A percentile compares a stretch with the other conserved stretches of the same genome.
Conservation (phyloP, 768 basidiomycete species). For the Vararia minispora region DNA sequence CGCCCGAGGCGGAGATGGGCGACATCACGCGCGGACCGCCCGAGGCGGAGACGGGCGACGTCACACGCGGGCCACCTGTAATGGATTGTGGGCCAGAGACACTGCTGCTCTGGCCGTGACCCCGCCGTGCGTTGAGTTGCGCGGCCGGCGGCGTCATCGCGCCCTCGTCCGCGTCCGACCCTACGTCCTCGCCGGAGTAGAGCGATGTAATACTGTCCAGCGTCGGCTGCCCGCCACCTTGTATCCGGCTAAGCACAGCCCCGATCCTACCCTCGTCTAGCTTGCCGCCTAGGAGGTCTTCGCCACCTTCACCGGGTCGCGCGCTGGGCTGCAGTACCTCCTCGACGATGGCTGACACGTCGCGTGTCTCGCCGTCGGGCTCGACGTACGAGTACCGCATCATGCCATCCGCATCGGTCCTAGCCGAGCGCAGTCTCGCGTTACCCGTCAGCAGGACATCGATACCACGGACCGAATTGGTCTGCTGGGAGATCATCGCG, state of each 20-base stretch:
- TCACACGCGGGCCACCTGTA: not conserved
- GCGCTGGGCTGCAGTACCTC: slow-evolving; percentile 63
- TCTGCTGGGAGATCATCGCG: slow-evolving; percentile 74
- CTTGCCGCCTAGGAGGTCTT: slow-evolving; percentile 55
- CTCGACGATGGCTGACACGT: slow-evolving; percentile 90
- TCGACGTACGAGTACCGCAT: slow-evolving; percentile 94
- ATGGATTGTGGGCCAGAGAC: too few relatives aligned
- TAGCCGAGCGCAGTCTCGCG: slow-evolving; percentile 74
- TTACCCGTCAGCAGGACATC: slow-evolving; percentile 83
- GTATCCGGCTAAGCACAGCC: slow-evolving; percentile 67
- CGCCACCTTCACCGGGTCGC: slow-evolving; percentile 28
- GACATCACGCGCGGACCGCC: slow-evolving; percentile 6
- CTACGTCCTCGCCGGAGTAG: slow-evolving; percentile 43
- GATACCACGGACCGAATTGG: slow-evolving; percentile 77
- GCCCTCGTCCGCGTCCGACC: slow-evolving; percentile 11
- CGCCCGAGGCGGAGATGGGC: slow-evolving; percentile 6
- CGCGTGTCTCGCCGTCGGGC: slow-evolving; percentile 80
- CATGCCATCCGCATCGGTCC: slow-evolving; percentile 55
- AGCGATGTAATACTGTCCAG: slow-evolving; percentile 32
- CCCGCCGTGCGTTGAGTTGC: not conserved
- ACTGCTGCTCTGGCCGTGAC: too few relatives aligned
- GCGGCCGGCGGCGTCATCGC: slow-evolving; percentile 10
- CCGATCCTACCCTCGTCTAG: too few relatives aligned
- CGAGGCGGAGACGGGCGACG: slow-evolving; percentile 12
- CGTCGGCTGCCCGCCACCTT: slow-evolving; percentile 38